Percentiles rank a stretch among this genome's conserved stretches.
Evolutionary conservation across 2,329 filamentous ascomycete species (phyloP).

Genomic region (Botrytis galanthina): DNA sequence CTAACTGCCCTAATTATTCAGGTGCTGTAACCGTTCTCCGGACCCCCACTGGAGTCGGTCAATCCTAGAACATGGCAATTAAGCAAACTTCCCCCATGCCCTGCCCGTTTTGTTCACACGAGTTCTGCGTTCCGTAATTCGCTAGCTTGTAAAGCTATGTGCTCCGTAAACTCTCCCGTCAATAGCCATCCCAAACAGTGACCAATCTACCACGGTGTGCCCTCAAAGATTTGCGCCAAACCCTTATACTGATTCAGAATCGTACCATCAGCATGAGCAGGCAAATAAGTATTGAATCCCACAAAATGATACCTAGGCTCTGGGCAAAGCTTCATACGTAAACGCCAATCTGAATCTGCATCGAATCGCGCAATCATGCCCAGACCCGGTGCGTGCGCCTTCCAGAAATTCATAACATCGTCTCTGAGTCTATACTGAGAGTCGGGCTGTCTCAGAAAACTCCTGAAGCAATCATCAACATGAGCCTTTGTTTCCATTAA

Average conservation of each 20-base stretch:
- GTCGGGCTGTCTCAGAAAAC: background rate
- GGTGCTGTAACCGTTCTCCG: background rate
- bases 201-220: background rate
- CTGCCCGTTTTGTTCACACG: background rate
- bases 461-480: background rate
- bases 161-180: accelerated
- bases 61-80: background rate
- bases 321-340: background rate
- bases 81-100: background rate
- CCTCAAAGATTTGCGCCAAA: background rate
- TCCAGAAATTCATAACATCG: background rate
- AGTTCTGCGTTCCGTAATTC: background rate
- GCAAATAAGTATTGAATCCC: background rate
- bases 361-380: background rate
- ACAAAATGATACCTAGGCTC: background rate
- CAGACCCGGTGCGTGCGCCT: background rate
- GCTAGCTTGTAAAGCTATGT: background rate
- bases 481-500: background rate
- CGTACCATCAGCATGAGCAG: background rate
- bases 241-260: background rate
- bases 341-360: background rate
- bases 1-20: too few relatives aligned
- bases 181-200: too few relatives aligned
- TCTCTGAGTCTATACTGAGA: background rate
- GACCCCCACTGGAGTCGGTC: background rate